Evolutionary conservation across 129 eudicot species (phyloP).

Genomic region (Flaveria linearis): DNA sequence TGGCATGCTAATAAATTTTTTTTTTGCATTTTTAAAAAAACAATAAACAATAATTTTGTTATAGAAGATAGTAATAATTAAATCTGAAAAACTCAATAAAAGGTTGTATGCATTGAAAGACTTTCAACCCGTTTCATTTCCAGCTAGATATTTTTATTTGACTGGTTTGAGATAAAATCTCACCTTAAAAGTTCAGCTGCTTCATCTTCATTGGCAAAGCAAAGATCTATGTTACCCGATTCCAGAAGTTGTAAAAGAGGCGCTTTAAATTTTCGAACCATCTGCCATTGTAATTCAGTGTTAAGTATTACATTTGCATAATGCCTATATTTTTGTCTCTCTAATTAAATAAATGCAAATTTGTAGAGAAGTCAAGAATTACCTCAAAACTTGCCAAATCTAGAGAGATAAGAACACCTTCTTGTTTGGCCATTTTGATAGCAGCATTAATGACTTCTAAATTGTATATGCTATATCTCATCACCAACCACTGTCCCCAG

Average conservation of each 20-base stretch:
- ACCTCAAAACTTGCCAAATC: constrained; percentile 99
- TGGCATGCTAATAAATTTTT: not conserved
- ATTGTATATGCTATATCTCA: constrained; percentile 76
- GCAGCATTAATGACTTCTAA: constrained; percentile 78
- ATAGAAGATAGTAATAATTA: no score
- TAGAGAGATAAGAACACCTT: constrained; percentile 71
- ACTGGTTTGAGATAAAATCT: constrained; percentile 1
- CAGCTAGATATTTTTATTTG: not conserved
- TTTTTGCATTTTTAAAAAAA: not conserved
- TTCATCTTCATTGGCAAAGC: constrained; percentile 99
- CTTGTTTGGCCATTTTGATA: constrained; percentile 79
- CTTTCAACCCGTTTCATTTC: not conserved
- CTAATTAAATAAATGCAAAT: not conserved
- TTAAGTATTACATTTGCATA: not conserved
- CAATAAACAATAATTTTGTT: not conserved
- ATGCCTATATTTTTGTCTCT: not conserved
- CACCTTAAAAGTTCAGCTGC: constrained; percentile 89
- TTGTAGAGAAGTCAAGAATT: not conserved
- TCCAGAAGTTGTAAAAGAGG: constrained; percentile 78
- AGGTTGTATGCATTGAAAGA: not conserved
- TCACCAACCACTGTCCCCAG: constrained; percentile 74
- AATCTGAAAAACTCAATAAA: not conserved
- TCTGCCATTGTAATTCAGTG: constrained; percentile 45
- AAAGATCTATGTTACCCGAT: constrained; percentile 90
- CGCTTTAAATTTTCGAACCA: constrained; percentile 73